These are phyloP conservation scores for Ogataea trehaloabstinens DNA, from an alignment of 805 yeast genomes.

Conservation along the genomic window DNA sequence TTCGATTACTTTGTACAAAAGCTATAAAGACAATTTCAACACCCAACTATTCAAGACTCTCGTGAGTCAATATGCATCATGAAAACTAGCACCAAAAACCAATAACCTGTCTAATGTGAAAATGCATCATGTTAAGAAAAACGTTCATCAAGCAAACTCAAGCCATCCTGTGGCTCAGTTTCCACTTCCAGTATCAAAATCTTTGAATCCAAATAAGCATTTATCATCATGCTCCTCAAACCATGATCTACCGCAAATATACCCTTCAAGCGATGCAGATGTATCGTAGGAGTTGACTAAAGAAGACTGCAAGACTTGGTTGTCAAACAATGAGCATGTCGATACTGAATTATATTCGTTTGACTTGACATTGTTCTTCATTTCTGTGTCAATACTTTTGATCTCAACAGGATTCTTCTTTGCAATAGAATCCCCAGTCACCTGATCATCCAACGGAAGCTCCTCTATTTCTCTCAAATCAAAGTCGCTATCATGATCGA, in stretches of 20 bases:
- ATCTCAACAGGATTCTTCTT: constrained; percentile 12
- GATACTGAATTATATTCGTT: constrained; percentile 10
- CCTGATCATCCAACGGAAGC: constrained; percentile 12
- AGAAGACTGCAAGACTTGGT: constrained; percentile 15
- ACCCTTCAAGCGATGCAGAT: constrained; percentile 9
- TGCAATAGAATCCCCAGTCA: constrained; percentile 6
- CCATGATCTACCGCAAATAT: constrained; percentile 16
- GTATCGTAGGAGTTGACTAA: constrained; percentile 18
- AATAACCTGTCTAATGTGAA: too few relatives aligned
- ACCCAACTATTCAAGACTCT: too few relatives aligned
- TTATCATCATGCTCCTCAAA: constrained; percentile 17
- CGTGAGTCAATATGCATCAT: too few relatives aligned
- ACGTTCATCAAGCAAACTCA: too few relatives aligned
- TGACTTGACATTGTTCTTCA: constrained; percentile 1
- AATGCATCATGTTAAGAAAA: too few relatives aligned
- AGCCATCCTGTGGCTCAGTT: too few relatives aligned
- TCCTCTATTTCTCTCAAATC: constrained; percentile 18
- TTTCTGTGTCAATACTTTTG: background rate
- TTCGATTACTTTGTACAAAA: too few relatives aligned
- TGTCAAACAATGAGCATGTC: constrained; percentile 17
- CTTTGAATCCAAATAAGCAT: constrained; percentile 4
- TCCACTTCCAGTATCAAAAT: background rate
- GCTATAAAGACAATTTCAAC: too few relatives aligned
- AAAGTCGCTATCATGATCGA: constrained; percentile 34
- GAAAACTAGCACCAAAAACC: too few relatives aligned